These are phyloP conservation scores for Pestalotiopsis sp. DNA, from an alignment of 2,329 filamentous ascomycete species.

Conservation along the genomic window DNA sequence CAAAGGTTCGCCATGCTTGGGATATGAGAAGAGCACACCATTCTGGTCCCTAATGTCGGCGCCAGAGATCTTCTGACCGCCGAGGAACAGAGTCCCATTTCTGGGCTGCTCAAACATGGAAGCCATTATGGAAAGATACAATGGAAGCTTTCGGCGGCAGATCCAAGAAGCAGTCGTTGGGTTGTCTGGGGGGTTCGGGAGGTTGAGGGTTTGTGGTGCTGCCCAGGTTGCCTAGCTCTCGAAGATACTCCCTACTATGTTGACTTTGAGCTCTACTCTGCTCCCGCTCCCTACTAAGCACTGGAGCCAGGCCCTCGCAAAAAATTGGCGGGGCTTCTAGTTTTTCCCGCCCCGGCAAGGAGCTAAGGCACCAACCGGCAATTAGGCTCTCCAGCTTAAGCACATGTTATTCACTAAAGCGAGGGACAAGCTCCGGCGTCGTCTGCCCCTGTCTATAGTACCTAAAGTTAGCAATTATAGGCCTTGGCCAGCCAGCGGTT, in stretches of 20 bases:
- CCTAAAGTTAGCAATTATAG: neutral
- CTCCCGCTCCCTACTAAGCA: neutral
- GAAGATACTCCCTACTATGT: neutral
- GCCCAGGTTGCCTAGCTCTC: conserved; percentile 8
- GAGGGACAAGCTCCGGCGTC: neutral
- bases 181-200: neutral
- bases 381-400: neutral
- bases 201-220: neutral
- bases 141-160: neutral
- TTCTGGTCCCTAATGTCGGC: conserved; percentile 97
- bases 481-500: neutral
- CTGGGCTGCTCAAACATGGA: conserved; percentile 94
- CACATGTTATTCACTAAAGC: neutral
- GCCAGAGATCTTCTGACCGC: conserved; percentile 95
- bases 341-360: conserved; percentile 9
- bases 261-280: conserved; percentile 6
- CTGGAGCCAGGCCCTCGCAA: neutral
- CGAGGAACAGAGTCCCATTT: conserved; percentile 95
- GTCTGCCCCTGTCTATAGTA: neutral
- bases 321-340: conserved; percentile 10
- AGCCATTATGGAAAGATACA: conserved; percentile 61
- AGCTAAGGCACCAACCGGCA: neutral
- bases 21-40: conserved; percentile 53
- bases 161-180: neutral
- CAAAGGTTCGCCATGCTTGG: neutral